phyloP scores from a whole-genome alignment of 352 stramenopile species.

The Phytophthora foliorum region DNA sequence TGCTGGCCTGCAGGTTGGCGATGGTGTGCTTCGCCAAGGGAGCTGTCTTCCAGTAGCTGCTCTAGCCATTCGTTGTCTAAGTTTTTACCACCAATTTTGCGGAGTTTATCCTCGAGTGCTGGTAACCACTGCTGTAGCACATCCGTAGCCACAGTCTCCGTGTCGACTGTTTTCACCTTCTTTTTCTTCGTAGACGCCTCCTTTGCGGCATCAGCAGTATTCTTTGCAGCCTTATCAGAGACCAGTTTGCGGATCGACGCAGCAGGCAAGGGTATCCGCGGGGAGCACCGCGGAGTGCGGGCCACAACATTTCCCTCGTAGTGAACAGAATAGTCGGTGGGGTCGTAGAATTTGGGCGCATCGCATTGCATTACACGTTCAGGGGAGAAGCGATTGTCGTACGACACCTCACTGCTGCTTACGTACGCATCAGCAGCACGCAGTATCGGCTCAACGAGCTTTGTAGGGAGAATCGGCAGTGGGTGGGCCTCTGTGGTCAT shows the following conservation, averaged over 20 bases:
- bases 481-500: conserved; percentile 98
- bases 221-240: conserved; percentile 5
- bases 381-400: conserved; percentile 26
- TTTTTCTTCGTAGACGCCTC: conserved; percentile 6
- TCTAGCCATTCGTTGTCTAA: conserved; percentile 37
- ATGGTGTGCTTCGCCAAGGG: background rate
- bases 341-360: conserved; percentile 60
- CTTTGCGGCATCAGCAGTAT: conserved; percentile 21
- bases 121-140: conserved; percentile 62
- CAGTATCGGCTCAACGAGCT: conserved; percentile 57
- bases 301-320: conserved; percentile 64
- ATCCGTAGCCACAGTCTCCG: conserved; percentile 21
- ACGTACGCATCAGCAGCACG: conserved; percentile 25
- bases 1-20: conserved; percentile 19
- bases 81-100: conserved; percentile 31
- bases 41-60: conserved; percentile 32
- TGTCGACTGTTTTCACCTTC: conserved; percentile 18
- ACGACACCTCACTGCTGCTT: conserved; percentile 17
- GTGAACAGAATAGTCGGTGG: conserved; percentile 63
- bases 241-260: conserved; percentile 14
- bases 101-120: conserved; percentile 57
- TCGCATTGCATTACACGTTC: conserved; percentile 46
- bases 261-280: conserved; percentile 25
- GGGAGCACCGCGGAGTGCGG: conserved; percentile 53
- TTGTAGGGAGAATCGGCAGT: conserved; percentile 82